Base-by-base conservation (phyloP, 2,329 filamentous ascomycete species). In the Curvularia sp. region DNA sequence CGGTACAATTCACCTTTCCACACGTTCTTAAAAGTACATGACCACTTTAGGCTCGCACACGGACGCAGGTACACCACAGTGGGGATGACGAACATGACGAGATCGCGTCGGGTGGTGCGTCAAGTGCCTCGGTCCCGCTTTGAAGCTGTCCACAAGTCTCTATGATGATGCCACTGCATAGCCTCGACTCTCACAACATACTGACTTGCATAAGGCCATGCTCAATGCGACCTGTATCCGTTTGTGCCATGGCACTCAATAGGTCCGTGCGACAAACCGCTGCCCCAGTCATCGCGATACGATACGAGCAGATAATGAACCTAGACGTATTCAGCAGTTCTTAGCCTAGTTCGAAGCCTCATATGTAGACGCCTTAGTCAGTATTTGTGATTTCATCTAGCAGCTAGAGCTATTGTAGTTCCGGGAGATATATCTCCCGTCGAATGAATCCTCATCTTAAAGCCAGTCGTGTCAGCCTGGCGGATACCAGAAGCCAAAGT, bases 21-120 rank as follows among this genome's bases (percentile, higher is more conserved):
- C 48, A 39, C 19, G 23, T 25, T 25, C 41, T 7, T 43, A 43
- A 23, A 25, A 2, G 28, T 45, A 38, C 46, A 55, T 51, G 28
- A 55, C 23, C 25, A 30, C 38, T 36, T 39, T 45, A 23, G 53
- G 23, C 25, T 36, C 25, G 36, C 32, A 23, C 12, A n/a, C 42
- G 28, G 36, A 56, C 32, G 53, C 53, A 56, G 53, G 53, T 56
- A 53, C 53, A 38, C 23, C 27, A 25, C 41, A n/a, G 41, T 23
- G 21, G 41, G 10, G 32, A 10, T n/a, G 9, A 8, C 18, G 34
- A n/a, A 36, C 21, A 43, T 27, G 41, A 43, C 23, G 23, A 43
- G 23, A 43, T 43, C 41, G 41, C 23, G 23, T 43, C 25, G 23
- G 13, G 12, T n/a, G 41, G 5, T n/a, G 41, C 41, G 12, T 5